Base-by-base conservation (phyloP, 352 stramenopile species). In the Discostella stelligera region DNA sequence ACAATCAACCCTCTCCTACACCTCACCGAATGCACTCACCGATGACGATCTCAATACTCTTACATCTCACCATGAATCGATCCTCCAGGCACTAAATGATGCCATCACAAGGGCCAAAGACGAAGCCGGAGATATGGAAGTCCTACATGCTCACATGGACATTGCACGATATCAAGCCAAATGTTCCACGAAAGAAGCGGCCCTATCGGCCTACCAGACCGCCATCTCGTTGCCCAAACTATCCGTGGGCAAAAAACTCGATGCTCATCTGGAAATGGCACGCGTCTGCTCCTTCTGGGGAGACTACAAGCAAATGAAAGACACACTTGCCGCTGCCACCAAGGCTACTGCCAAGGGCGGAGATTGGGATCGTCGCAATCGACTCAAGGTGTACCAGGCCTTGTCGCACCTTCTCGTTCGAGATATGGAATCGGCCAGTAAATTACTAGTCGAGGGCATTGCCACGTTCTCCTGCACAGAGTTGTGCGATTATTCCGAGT, bases 341-440 rank as follows among this genome's bases (percentile, higher is more conserved):
- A 93, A 91, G 78, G 68, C 95, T 1, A 97, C 97, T 62, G 96
- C 98, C 66, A 94, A 97, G 73, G 96, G 96, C 46, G 96, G 96
- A 39, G 97, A 99, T 86, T 99, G 97, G 97, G 97, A 99, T 86
- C 94, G 96, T 56, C 95, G 96, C 52, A 99, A 99, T 89, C 94
- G 97, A 14, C 89, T 99, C 27, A 98, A 98, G 89, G 96, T 98
- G 13, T 99, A 99, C 89, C 94, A 98, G 82, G 96, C 95, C 10
- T 93, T 98, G 62, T 97, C 96, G 71, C 80, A 96, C 52, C 84
- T 99, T 20, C 93, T 97, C 77, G 89, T 93, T 20, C 88, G 97
- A 9, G 95, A 99, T 83, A 95, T 98, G 56, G 95, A 97, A 82
- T 94, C 90, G 58, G 97, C 97, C 10, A 92, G 95, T 0, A 91